Base-by-base conservation (phyloP, 129 eudicot species). In the Erigeron canadensis region DNA sequence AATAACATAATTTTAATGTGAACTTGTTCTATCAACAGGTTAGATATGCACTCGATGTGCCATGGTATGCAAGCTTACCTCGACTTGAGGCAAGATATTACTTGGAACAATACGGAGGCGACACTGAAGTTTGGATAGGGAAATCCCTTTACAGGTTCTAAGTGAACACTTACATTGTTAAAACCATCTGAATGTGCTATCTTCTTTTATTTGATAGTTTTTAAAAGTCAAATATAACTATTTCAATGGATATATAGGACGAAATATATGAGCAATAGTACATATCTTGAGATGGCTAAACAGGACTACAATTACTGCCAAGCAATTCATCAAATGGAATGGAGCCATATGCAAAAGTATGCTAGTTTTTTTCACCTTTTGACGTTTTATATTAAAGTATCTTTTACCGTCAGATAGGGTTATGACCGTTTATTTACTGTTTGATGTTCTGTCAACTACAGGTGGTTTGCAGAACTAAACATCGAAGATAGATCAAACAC, bases 1-100 rank as follows among this genome's bases (percentile, higher is more conserved):
- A 12, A 7, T 19, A 4, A 56, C 8, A 56, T 13, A 5, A 56
- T 5, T 21, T 21, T 23, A 23, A 23, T 23, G 0, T 8, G 21
- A 56, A 56, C 21, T 56, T 56, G 63, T n/a, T n/a, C n/a, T n/a
- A 38, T 19, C 16, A 10, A 13, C 15, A 56, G 63, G 37, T 56
- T 56, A 2, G 15, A 21, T 56, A 56, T 17, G 38, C 19, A 12
- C 62, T 56, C 1, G 10, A 56, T 19, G 63, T 56, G 28, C 63
- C 63, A 56, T 56, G 63, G 63, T 56, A 56, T 11, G 41, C 63
- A 3, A 58, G 63, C 63, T 23, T 23, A 58, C 63, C 63, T 58
- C 41, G 63, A 10, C 40, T 58, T 8, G 63, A 58, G 41, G 63
- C 63, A 58, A 58, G 63, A 58, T 23, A 22, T 23, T 58, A 11